These are phyloP conservation scores for Barnettozyma pratensis DNA, from an alignment of 805 yeast genomes.

Conservation along the genomic window DNA sequence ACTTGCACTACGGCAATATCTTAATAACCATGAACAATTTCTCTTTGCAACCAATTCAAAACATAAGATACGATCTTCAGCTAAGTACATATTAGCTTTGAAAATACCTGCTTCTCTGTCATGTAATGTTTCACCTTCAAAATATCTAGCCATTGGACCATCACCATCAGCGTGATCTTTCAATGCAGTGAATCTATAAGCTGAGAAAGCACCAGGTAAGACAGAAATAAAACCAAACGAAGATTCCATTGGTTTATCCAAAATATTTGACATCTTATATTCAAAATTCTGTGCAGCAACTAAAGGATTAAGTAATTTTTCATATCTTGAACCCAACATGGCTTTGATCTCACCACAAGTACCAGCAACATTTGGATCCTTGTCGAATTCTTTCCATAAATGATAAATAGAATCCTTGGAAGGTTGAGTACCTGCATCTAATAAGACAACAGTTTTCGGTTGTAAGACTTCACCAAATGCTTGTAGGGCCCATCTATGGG, in stretches of 20 bases:
- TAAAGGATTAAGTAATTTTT: constrained; percentile 67
- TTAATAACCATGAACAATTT: constrained; percentile 66
- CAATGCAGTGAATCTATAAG: constrained; percentile 81
- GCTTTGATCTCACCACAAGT: constrained; percentile 97
- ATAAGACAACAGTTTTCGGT: constrained; percentile 76
- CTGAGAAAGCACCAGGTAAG: constrained; percentile 95
- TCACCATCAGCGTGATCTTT: constrained; percentile 61
- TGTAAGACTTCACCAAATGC: constrained; percentile 79
- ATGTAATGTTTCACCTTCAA: constrained; percentile 82
- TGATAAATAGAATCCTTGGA: constrained; percentile 78
- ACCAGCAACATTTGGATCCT: constrained; percentile 81
- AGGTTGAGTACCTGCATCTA: constrained; percentile 96
- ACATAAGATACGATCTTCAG: constrained; percentile 94
- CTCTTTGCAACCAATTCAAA: constrained; percentile 91
- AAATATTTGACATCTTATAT: constrained; percentile 89
- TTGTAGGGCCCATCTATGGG: constrained; percentile 96
- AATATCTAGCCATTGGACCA: constrained; percentile 84
- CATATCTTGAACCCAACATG: constrained; percentile 59
- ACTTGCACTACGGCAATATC: constrained; percentile 80
- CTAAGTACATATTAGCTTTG: constrained; percentile 93
- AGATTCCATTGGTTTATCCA: constrained; percentile 94
- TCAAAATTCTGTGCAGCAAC: constrained; percentile 97
- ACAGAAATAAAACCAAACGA: constrained; percentile 93
- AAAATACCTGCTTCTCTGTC: constrained; percentile 73
- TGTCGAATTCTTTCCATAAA: constrained; percentile 81